These are phyloP conservation scores for Bertia moriformis DNA, from an alignment of 2,329 filamentous ascomycete genomes.

Conservation along the genomic window DNA sequence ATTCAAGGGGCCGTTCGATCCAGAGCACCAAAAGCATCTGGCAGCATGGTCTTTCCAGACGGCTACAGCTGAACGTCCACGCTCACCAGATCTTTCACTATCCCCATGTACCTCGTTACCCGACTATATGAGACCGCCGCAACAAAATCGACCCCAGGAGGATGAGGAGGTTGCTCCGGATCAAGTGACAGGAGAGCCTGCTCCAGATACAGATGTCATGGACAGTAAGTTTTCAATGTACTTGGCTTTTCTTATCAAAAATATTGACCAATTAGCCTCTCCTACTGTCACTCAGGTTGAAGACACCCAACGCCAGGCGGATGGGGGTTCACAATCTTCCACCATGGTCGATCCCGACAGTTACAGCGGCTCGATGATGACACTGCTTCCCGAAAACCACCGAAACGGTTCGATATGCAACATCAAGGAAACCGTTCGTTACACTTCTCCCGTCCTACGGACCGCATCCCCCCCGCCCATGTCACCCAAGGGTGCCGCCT, in stretches of 20 bases:
- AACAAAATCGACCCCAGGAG: not conserved
- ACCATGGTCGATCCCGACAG: conserved; percentile 16
- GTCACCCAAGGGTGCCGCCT: conserved; percentile 9
- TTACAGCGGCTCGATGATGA: conserved; percentile 16
- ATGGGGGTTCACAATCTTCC: conserved; percentile 16
- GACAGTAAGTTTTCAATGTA: no score
- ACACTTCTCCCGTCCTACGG: conserved; percentile 14
- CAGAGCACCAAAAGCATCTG: conserved; percentile 23
- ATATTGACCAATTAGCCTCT: not conserved
- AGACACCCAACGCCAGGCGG: not conserved
- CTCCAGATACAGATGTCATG: not conserved
- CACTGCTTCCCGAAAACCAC: conserved; percentile 8
- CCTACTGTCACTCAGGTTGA: not conserved
- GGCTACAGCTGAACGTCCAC: conserved; percentile 14
- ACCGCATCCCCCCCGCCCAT: conserved; percentile 10
- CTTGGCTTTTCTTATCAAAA: not conserved
- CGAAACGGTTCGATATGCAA: conserved; percentile 11
- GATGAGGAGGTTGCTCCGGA: not conserved
- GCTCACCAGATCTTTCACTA: not conserved
- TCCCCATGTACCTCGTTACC: conserved; percentile 7
- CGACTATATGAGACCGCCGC: conserved; percentile 9
- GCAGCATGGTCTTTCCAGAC: conserved; percentile 25
- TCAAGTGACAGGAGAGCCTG: not conserved
- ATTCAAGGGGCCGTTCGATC: conserved; percentile 28
- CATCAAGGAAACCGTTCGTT: conserved; percentile 15